Evolutionary conservation across 805 yeast genomes (phyloP).

Genomic region (Wickerhamomyces ciferrii): DNA sequence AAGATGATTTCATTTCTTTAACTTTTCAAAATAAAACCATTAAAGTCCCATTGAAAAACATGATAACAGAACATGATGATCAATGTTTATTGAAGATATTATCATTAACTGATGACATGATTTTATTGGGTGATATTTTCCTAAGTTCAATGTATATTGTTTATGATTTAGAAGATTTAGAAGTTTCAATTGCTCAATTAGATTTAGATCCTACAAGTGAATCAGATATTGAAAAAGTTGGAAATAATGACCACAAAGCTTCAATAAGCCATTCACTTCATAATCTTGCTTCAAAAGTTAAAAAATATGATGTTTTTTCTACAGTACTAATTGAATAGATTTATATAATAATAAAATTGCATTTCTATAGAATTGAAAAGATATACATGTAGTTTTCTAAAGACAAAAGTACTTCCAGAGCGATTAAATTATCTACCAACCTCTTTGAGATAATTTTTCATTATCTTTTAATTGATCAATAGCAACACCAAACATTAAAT

Average conservation of each 20-base stretch:
- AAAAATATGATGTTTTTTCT: background rate
- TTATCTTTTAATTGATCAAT: constrained; percentile 43
- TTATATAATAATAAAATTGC: background rate
- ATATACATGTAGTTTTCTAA: background rate
- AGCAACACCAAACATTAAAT: constrained; percentile 69
- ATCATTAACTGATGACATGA: constrained; percentile 23
- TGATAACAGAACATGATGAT: constrained; percentile 10
- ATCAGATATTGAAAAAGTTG: background rate
- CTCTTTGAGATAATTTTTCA: constrained; percentile 45
- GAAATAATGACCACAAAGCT: background rate
- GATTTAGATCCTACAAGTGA: background rate
- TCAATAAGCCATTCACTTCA: too few species aligned
- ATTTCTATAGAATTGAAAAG: background rate
- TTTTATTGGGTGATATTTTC: constrained; percentile 61
- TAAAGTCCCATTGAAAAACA: constrained; percentile 1
- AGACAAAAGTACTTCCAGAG: too few species aligned
- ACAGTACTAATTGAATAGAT: background rate
- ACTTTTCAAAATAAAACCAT: constrained; percentile 1
- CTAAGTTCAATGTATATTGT: constrained; percentile 62
- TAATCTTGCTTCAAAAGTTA: too few species aligned
- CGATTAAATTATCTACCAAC: constrained; percentile 46
- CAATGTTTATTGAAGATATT: constrained; percentile 13
- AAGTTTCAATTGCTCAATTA: constrained; percentile 52
- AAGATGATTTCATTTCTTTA: background rate
- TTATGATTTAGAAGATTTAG: constrained; percentile 53